A percentile compares a stretch with the other conserved stretches of the same genome.
Conservation (phyloP, 495 filamentous ascomycete species). For the Penicillium paradoxum region DNA sequence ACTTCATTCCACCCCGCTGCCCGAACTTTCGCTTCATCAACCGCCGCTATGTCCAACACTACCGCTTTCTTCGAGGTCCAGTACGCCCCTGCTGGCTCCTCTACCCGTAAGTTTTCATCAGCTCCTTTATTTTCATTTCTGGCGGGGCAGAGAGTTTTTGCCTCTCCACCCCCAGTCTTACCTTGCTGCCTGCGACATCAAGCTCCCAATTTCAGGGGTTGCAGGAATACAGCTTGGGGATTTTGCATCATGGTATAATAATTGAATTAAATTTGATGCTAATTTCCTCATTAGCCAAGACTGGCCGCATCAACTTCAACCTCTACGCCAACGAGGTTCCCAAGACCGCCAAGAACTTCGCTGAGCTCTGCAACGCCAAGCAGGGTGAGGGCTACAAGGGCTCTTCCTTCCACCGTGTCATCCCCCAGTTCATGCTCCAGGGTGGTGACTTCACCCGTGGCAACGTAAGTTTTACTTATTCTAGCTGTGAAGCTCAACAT, state of each 20-base stretch:
- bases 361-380: constrained; percentile 88
- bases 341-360: constrained; percentile 96
- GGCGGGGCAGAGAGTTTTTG: constrained; percentile 15
- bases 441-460: constrained; percentile 95
- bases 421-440: constrained; percentile 99
- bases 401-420: constrained; percentile 90
- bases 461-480: constrained; percentile 57
- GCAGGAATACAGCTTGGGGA: neutral
- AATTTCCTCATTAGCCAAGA: constrained; percentile 51
- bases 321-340: constrained; percentile 86
- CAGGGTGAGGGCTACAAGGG: constrained; percentile 88
- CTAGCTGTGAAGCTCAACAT: neutral
- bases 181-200: constrained; percentile 3
- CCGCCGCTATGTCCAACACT: constrained; percentile 58
- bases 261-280: constrained; percentile 9
- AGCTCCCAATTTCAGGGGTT: neutral
- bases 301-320: constrained; percentile 80
- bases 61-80: constrained; percentile 63
- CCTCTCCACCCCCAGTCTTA: constrained; percentile 2
- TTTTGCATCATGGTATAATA: neutral
- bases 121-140: constrained; percentile 2
- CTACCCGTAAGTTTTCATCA: constrained; percentile 53
- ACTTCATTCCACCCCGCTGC: constrained; percentile 37
- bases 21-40: constrained; percentile 56
- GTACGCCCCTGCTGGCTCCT: constrained; percentile 52